These are phyloP conservation scores for Emericellopsis cladophorae DNA, from an alignment of 2,329 filamentous ascomycete genomes.

Conservation along the genomic window DNA sequence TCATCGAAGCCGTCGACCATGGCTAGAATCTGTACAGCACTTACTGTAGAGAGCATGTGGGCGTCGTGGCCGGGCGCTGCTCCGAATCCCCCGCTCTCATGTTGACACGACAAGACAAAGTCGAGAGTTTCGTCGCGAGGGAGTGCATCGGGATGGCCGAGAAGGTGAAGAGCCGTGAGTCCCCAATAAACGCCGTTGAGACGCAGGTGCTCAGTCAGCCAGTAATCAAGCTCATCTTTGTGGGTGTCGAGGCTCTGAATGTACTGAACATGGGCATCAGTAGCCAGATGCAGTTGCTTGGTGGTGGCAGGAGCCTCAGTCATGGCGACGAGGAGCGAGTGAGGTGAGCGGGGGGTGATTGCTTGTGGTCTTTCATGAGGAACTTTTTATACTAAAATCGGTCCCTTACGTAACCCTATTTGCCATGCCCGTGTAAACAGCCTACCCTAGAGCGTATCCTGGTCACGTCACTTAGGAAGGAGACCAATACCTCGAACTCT, in stretches of 20 bases:
- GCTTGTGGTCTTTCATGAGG: no score
- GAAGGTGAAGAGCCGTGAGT: slow-evolving; percentile 73
- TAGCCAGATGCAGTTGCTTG: slow-evolving; percentile 31
- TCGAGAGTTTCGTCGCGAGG: slow-evolving; percentile 71
- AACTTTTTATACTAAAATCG: no score
- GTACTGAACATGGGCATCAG: slow-evolving; percentile 68
- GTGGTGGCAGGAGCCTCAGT: slow-evolving; percentile 11
- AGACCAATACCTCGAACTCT: no score
- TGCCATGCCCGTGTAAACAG: no score
- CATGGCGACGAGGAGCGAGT: slow-evolving; percentile 11
- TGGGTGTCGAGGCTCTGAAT: slow-evolving; percentile 85
- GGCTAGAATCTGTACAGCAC: slow-evolving; percentile 84
- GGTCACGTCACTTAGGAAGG: no score
- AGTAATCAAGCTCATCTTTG: slow-evolving; percentile 93
- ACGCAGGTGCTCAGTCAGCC: slow-evolving; percentile 91
- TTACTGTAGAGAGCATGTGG: slow-evolving; percentile 93
- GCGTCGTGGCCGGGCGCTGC: slow-evolving; percentile 90
- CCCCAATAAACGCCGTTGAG: slow-evolving; percentile 97
- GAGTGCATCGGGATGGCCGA: slow-evolving; percentile 69
- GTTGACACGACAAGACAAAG: slow-evolving; percentile 92
- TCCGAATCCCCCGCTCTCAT: slow-evolving; percentile 80
- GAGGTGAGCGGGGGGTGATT: background rate
- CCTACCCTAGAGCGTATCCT: no score
- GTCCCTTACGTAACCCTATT: no score
- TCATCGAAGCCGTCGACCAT: slow-evolving; percentile 76